Base-by-base conservation (phyloP, 129 eudicot genomes). In the Glebionis coronaria region DNA sequence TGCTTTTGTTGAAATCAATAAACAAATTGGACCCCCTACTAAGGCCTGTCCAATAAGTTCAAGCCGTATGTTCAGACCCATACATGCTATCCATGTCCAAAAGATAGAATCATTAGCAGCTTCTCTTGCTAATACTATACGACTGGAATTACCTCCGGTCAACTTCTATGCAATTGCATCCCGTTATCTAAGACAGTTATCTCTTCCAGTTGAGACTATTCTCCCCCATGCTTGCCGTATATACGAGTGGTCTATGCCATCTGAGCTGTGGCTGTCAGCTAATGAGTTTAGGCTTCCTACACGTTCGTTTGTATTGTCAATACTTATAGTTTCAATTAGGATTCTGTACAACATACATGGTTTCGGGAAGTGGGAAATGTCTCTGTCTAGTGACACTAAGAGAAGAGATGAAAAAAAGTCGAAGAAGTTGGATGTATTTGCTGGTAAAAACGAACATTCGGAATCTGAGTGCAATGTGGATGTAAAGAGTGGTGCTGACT, bases 211-310 rank as follows among this genome's bases (percentile, higher is more conserved):
- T 12, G 76, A 65, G n/a, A 75, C 70, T 38, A 74, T 91, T 73
- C 85, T 85, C 62, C 85, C 88, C 56, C 76, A 67, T 28, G 98
- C 90, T 13, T 81, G 85, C 70, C 78, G 68, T 9, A 71, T 88
- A 45, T 81, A 75, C 35, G 96, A 91, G 74, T 91, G 96, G 96
- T 81, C 88, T 66, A 83, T 83, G 95, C 95, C 96, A 58, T 79
- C 88, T 1, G 98, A 85, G 55, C 57, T 88, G 54, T 84, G 83
- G 85, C 18, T 88, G 20, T 88, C 95, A 3, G 83, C 87, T 18
- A 85, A 85, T n/a, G 90, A 82, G 67, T 56, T 28, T 27, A 78
- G 86, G 72, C 82, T 83, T 63, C 98, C 98, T 52, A 77, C 88
- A 65, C 94, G 96, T 53, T 90, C 75, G 49, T 81, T 45, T 71